Conservation (phyloP, 352 stramenopile species). For the Pilasporangium apinafurcum region DNA sequence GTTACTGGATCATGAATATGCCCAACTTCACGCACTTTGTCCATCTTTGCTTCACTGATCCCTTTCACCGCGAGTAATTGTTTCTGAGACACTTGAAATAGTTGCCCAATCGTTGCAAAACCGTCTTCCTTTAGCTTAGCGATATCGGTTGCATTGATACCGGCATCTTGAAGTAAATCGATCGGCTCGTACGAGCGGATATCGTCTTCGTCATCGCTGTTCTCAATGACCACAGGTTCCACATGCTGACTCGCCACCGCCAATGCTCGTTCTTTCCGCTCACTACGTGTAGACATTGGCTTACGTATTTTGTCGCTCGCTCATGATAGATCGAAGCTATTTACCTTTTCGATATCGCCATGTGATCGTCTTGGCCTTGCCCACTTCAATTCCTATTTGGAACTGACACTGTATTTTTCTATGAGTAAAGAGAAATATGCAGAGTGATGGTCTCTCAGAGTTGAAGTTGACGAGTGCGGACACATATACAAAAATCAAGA, state of each 20-base stretch:
- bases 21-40: constrained; percentile 44
- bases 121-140: constrained; percentile 72
- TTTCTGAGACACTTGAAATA: constrained; percentile 73
- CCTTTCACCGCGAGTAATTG: constrained; percentile 77
- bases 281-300: neutral
- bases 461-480: too few species aligned
- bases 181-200: constrained; percentile 66
- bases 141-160: constrained; percentile 73
- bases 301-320: too few species aligned
- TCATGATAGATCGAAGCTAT: too few species aligned
- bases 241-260: constrained; percentile 14
- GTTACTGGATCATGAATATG: too few species aligned
- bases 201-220: constrained; percentile 55
- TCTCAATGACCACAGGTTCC: constrained; percentile 17
- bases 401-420: too few species aligned
- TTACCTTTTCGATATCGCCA: constrained; percentile 9
- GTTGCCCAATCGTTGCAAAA: constrained; percentile 73
- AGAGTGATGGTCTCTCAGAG: too few species aligned
- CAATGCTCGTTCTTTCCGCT: constrained; percentile 10
- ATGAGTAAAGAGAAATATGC: too few species aligned
- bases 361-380: too few species aligned
- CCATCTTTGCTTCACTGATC: constrained; percentile 85
- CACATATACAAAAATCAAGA: too few species aligned
- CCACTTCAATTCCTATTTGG: too few species aligned
- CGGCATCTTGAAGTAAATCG: constrained; percentile 64